Percentiles rank a stretch among this genome's conserved stretches.
These are phyloP conservation scores for Miscanthus sacchariflorus DNA, from an alignment of 202 grass and related monocot species.

Conservation along the genomic window DNA sequence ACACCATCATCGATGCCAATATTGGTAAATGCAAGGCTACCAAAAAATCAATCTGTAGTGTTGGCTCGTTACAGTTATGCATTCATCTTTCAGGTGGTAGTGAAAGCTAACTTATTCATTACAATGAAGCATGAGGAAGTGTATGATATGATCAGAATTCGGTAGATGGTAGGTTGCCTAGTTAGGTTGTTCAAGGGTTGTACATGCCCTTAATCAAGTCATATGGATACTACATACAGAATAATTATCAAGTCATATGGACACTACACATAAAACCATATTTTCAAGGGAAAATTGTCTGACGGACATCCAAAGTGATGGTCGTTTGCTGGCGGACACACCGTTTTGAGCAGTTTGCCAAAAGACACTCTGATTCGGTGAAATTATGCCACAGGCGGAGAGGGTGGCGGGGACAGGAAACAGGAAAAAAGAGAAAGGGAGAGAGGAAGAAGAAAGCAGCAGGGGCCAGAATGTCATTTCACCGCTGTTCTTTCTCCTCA, in stretches of 20 bases:
- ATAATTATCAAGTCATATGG: not conserved
- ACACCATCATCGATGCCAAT: not conserved
- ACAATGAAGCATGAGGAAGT: constrained; percentile 23
- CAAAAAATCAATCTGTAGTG: not conserved
- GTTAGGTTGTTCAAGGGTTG: not conserved
- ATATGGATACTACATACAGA: not conserved
- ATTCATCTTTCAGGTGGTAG: constrained; percentile 28
- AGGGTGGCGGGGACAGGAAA: no score
- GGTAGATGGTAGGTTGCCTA: constrained; percentile 43
- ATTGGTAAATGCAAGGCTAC: not conserved
- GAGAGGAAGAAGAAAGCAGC: no score
- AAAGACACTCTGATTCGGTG: no score
- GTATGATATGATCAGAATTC: constrained; percentile 11
- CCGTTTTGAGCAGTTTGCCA: no score
- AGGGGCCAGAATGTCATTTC: no score
- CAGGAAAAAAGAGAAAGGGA: no score
- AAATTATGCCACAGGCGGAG: no score
- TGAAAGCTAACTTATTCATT: not conserved
- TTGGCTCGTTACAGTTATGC: no score
- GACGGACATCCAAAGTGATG: no score
- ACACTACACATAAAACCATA: not conserved
- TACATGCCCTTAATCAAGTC: not conserved
- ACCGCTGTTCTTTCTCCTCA: no score
- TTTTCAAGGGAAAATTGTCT: no score
- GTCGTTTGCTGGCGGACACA: no score